Conservation (phyloP, 805 yeast species). For the Starmerella bombi region DNA sequence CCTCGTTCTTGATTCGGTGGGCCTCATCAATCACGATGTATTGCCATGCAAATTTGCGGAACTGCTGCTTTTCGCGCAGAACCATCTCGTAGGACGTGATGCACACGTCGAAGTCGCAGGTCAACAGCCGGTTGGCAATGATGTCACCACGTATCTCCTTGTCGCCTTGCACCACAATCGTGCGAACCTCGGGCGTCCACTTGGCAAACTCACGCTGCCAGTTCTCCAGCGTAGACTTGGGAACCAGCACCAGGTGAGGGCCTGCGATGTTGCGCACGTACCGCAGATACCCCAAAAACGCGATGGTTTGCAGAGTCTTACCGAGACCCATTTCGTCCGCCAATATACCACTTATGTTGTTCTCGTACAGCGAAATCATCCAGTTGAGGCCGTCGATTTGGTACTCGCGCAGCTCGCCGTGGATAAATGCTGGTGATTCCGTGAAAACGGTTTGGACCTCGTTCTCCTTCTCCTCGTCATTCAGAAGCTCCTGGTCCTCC, state of each 20-base stretch:
- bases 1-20: slow-evolving; percentile 91
- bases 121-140: slow-evolving; percentile 44
- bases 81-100: slow-evolving; percentile 91
- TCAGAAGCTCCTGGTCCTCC: slow-evolving; percentile 83
- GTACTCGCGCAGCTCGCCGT: slow-evolving; percentile 73
- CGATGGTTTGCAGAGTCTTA: slow-evolving; percentile 85
- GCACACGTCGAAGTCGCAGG: slow-evolving; percentile 76
- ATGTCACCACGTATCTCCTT: slow-evolving; percentile 63
- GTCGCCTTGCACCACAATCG: slow-evolving; percentile 74
- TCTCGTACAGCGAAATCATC: slow-evolving; percentile 79
- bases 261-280: slow-evolving; percentile 70
- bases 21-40: slow-evolving; percentile 92
- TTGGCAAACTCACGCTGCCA: slow-evolving; percentile 90
- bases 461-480: slow-evolving; percentile 56
- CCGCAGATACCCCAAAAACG: slow-evolving; percentile 79
- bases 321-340: slow-evolving; percentile 99
- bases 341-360: slow-evolving; percentile 76
- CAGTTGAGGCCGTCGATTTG: slow-evolving; percentile 93
- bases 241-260: slow-evolving; percentile 83
- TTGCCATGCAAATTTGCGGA: slow-evolving; percentile 83
- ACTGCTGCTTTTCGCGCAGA: slow-evolving; percentile 66
- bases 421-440: slow-evolving; percentile 66
- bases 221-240: slow-evolving; percentile 89
- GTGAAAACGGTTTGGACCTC: slow-evolving; percentile 56
- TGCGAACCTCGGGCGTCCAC: slow-evolving; percentile 93